phyloP scores from a whole-genome alignment of 176 grass and related monocot species.

The Carex kokanica region DNA sequence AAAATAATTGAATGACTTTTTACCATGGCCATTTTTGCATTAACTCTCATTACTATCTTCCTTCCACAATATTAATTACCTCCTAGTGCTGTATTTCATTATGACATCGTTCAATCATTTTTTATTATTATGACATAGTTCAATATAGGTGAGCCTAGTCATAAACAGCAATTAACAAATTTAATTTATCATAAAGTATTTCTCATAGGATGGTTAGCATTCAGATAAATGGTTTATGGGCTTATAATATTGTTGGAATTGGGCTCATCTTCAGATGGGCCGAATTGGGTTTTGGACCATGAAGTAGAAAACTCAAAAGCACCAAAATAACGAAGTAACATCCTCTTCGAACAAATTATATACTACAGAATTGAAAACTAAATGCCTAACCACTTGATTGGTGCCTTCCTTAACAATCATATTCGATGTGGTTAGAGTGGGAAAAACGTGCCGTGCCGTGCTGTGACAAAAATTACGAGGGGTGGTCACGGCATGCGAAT shows the following conservation, averaged over 20 bases:
- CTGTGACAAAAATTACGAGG: too few relatives aligned
- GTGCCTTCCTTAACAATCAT: conserved; percentile 70
- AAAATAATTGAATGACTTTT: background rate
- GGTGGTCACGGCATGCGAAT: too few relatives aligned
- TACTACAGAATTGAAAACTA: background rate
- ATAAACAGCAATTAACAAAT: background rate
- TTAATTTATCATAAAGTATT: background rate
- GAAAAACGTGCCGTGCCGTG: too few relatives aligned
- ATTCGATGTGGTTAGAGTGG: conserved; percentile 93
- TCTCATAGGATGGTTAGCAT: background rate
- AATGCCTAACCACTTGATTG: conserved; percentile 58
- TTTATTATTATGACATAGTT: background rate
- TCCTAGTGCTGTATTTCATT: conserved; percentile 10
- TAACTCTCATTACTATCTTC: background rate
- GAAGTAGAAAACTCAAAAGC: background rate
- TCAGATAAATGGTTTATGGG: background rate
- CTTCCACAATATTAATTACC: background rate
- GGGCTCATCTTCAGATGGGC: background rate
- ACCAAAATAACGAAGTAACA: background rate
- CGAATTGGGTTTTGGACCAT: background rate
- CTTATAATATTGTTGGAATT: background rate
- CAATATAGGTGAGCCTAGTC: background rate
- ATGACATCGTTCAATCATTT: background rate
- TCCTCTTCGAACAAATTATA: background rate
- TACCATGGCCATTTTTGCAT: conserved; percentile 8